phyloP scores from a whole-genome alignment of 345 rosid species.

The Ailanthus altissimus region DNA sequence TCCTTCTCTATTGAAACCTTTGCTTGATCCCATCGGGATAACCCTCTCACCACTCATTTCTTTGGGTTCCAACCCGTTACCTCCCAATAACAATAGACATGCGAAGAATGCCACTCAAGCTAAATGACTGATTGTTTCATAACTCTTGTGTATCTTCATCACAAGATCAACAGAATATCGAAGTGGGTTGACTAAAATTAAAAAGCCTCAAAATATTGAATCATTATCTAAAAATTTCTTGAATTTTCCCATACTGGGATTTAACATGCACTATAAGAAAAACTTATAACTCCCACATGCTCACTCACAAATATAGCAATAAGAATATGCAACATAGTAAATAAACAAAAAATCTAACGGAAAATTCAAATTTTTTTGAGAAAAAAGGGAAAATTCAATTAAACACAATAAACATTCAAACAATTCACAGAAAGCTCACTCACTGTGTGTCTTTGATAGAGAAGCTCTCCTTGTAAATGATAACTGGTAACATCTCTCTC shows the following conservation, averaged over 20 bases:
- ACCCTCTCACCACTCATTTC: too few relatives aligned
- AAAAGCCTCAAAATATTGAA: background rate
- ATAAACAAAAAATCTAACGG: background rate
- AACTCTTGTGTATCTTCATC: background rate
- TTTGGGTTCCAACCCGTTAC: too few relatives aligned
- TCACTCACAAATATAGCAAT: background rate
- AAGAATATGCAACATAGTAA: background rate
- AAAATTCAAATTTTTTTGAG: too few relatives aligned
- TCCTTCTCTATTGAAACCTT: background rate
- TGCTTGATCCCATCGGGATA: background rate
- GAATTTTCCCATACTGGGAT: background rate
- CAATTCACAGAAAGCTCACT: slow-evolving; percentile 31
- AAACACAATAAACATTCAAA: background rate
- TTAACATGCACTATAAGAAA: background rate
- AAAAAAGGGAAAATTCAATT: too few relatives aligned
- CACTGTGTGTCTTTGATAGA: slow-evolving; percentile 70
- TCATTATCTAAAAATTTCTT: background rate
- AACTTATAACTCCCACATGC: background rate
- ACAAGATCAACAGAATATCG: background rate
- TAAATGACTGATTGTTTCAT: background rate
- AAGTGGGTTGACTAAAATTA: background rate
- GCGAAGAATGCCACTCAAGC: background rate
- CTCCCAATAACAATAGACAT: too few relatives aligned
- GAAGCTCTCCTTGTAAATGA: slow-evolving; percentile 80
- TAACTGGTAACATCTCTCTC: slow-evolving; percentile 89